These are phyloP conservation scores for Mycena galopus DNA, from an alignment of 768 basidiomycete species.

Conservation along the genomic window DNA sequence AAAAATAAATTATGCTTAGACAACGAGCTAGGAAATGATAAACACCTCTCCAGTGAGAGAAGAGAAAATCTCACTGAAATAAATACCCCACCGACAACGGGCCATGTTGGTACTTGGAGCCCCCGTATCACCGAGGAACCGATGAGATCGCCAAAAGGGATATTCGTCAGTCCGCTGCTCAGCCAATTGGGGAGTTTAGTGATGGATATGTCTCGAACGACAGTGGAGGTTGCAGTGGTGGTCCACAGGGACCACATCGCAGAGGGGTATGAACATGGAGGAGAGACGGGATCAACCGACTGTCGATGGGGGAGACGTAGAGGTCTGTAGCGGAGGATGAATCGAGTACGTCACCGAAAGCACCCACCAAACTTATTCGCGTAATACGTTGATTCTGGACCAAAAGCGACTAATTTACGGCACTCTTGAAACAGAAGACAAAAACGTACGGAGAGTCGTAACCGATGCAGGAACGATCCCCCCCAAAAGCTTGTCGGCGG, in stretches of 20 bases:
- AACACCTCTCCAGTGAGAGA: neutral
- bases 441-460: slow-evolving; percentile 58
- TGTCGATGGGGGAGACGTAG: slow-evolving; percentile 14
- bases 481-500: slow-evolving; percentile 68
- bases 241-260: slow-evolving; percentile 68
- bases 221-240: slow-evolving; percentile 61
- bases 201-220: slow-evolving; percentile 64
- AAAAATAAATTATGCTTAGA: neutral
- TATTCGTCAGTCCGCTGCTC: slow-evolving; percentile 57
- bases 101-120: slow-evolving; percentile 63
- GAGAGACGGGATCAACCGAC: slow-evolving; percentile 6
- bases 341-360: neutral
- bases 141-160: slow-evolving; percentile 59
- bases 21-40: neutral
- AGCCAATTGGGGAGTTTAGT: slow-evolving; percentile 63
- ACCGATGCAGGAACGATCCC: slow-evolving; percentile 63
- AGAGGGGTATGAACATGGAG: slow-evolving; percentile 1
- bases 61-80: slow-evolving; percentile 52
- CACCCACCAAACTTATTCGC: slow-evolving; percentile 56
- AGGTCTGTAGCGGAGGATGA: neutral
- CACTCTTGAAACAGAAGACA: neutral
- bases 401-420: neutral
- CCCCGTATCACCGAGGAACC: slow-evolving; percentile 56
- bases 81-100: slow-evolving; percentile 66
- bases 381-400: slow-evolving; percentile 62